Percentiles rank a stretch among this genome's conserved stretches.
These are phyloP conservation scores for Fragaria nilgerrensis DNA, from an alignment of 306 rosid species.

Conservation along the genomic window DNA sequence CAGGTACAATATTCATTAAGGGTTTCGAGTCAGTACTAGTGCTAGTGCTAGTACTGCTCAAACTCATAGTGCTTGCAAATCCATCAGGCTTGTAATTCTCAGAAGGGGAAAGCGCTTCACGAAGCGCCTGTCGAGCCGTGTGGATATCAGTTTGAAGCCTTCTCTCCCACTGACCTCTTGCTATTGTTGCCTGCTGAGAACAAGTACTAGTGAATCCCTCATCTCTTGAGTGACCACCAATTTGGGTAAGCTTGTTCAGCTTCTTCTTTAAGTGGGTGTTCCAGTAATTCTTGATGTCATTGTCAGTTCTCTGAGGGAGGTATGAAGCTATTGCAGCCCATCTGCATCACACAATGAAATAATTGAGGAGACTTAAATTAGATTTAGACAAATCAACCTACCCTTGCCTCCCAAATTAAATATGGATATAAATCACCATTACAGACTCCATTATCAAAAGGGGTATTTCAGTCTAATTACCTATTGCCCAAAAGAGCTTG, in stretches of 20 bases:
- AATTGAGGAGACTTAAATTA: constrained; percentile 16
- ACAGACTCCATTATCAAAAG: not conserved
- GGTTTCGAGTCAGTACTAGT: constrained; percentile 25
- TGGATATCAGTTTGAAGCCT: constrained; percentile 86
- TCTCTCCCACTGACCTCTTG: constrained; percentile 96
- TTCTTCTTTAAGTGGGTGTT: constrained; percentile 88
- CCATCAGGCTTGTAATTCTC: constrained; percentile 24
- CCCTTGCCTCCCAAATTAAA: not conserved
- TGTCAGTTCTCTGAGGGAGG: constrained; percentile 96
- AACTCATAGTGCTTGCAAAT: not conserved
- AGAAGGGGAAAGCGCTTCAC: constrained; percentile 67
- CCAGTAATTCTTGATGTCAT: constrained; percentile 95
- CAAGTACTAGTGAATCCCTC: constrained; percentile 17
- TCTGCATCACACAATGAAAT: constrained; percentile 39
- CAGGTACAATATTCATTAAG: constrained; percentile 3
- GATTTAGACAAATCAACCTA: constrained; percentile 4
- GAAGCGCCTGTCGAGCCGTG: constrained; percentile 76
- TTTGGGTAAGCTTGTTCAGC: constrained; percentile 49
- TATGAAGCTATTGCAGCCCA: constrained; percentile 99
- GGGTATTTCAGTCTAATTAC: constrained; percentile 33
- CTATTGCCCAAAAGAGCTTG: constrained; percentile 97
- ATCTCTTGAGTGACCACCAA: constrained; percentile 26
- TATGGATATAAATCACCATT: not conserved
- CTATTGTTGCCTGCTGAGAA: constrained; percentile 41
- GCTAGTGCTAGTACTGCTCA: constrained; percentile 7